Evolutionary conservation across 768 basidiomycete genomes (phyloP).

Genomic region (Lanmaoa rubissima): DNA sequence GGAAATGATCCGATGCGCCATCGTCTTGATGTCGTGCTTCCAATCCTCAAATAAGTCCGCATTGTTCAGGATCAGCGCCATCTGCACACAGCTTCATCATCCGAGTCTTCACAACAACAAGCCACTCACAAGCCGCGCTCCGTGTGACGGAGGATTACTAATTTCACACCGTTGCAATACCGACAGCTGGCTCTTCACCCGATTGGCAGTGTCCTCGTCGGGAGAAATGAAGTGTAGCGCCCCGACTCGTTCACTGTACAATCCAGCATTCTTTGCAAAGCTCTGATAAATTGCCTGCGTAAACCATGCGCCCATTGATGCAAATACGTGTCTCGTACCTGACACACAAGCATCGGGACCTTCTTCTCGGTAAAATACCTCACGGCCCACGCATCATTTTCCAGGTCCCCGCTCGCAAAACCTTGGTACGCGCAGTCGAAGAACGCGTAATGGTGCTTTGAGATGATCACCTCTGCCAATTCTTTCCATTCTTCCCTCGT

Average conservation of each 20-base stretch:
- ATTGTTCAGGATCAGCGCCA: conserved; percentile 80
- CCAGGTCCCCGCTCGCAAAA: conserved; percentile 90
- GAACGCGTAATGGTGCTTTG: conserved; percentile 81
- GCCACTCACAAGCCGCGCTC: conserved; percentile 75
- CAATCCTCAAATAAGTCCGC: conserved; percentile 77
- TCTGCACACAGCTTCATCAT: conserved; percentile 38
- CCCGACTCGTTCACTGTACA: conserved; percentile 94
- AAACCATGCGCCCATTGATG: conserved; percentile 1
- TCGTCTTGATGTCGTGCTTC: conserved; percentile 86
- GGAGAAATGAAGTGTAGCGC: conserved; percentile 83
- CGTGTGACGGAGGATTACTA: conserved; percentile 90
- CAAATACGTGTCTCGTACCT: conserved; percentile 44
- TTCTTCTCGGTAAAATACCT: conserved; percentile 76
- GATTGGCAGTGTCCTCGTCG: conserved; percentile 60
- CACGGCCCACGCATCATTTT: conserved; percentile 90
- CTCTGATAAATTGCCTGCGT: conserved; percentile 49
- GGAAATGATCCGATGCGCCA: conserved; percentile 73
- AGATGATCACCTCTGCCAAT: conserved; percentile 69
- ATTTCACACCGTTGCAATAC: conserved; percentile 93
- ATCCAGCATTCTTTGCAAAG: conserved; percentile 95
- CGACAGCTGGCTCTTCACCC: conserved; percentile 84
- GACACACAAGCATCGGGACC: conserved; percentile 83
- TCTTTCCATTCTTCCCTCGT: conserved; percentile 82
- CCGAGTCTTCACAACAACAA: not conserved
- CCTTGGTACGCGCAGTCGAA: conserved; percentile 98